Base-by-base conservation (phyloP, 192 early-diverging fungal genomes). In the Podila clonocystis region DNA sequence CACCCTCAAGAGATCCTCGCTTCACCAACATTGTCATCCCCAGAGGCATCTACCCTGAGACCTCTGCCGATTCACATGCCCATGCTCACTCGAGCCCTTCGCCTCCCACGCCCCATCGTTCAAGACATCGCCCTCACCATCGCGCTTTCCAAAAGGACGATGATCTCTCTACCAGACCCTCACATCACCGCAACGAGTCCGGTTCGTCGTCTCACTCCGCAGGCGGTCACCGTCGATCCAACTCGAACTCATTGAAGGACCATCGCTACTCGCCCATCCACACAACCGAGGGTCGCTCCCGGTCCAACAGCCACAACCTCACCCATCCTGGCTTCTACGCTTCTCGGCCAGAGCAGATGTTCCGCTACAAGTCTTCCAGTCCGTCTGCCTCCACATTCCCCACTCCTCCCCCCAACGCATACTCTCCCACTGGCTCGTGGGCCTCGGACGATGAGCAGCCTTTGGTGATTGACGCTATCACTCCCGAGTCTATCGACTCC, bases 1-100 rank as follows among this genome's bases (percentile, higher is more conserved):
- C 90, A 11, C 96, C 96, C 5, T 87, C 87, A 6, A 82, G 74
- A 2, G 90, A 95, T 69, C 89, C 91, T 41, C 79, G 82, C 50
- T 89, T 96, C 58, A 85, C 89, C 24, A 67, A 86, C 61, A 80
- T 97, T 38, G 85, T 83, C 31, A 89, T 97, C 48, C 93, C 93
- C 11, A 92, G 89, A 62, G 93, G 93, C 68, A 86, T 96, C 58
- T 97, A 97, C 68, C 96, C 96, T 5, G 96, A 97, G 75, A 92
- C 85, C 22, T 87, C 83, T 36, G 26, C 70, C 9, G 50, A 52
- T 52, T 19, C 19, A n/a, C 50, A 52, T 20, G 9, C 34, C 34
- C 50, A 52, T 52, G 38, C 33, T 22, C 68, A 72, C 8, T 66
- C 69, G 13, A 78, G 75, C 63, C 75, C 75, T 4, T 80, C 77